Evolutionary conservation across 306 rosid genomes (phyloP), one percentile per base, ranked within the genome.

Genomic region (Dryas octopetala): DNA sequence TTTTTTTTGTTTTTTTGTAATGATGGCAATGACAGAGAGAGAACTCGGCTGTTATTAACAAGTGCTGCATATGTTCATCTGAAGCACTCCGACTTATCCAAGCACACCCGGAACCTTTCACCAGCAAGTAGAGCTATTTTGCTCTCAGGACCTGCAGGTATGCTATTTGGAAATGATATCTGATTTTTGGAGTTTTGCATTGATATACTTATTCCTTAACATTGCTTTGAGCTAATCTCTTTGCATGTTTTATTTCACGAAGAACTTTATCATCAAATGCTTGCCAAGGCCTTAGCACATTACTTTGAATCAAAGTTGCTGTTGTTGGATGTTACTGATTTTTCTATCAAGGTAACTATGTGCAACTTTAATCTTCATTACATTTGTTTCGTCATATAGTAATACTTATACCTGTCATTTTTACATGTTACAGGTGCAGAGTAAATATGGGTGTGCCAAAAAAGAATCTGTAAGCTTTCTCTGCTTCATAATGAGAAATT

Each of bases 71-170:
- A 69, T 76, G 90, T 95, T 76, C 97, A 90, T 85, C 79, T 95
- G 68, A 91, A 90, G 74, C 89, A 85, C 74, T 63, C 79, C 3
- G 86, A 95, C 61, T 78, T 82, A 48, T 91, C 95, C 70, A 95
- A 85, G 84, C 96, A 95, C 82, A 95, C 93, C 44, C 81, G 91
- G 78, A 91, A 91, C 76, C 98, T 95, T 76, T 85, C 97, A 59
- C 97, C 92, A 3, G 98, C 96, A 43, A 95, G 97, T 80, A 80
- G 90, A 72, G 85, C 91, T 62, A 95, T 95, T 81, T 79, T 95
- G 90, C 97, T 95, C 4, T 89, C 96, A 40, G 98, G 98, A 84
- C 97, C 91, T 17, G 79, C 91, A 45, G 97, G 98, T 95, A 84
- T 26, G 75, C 79, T 51, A 43, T 69, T 16, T 28, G n/a, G 23